Percentiles rank a stretch among this genome's conserved stretches.
Evolutionary conservation across 2,329 filamentous ascomycete genomes (phyloP).

Genomic region (Alternaria brassicicola): DNA sequence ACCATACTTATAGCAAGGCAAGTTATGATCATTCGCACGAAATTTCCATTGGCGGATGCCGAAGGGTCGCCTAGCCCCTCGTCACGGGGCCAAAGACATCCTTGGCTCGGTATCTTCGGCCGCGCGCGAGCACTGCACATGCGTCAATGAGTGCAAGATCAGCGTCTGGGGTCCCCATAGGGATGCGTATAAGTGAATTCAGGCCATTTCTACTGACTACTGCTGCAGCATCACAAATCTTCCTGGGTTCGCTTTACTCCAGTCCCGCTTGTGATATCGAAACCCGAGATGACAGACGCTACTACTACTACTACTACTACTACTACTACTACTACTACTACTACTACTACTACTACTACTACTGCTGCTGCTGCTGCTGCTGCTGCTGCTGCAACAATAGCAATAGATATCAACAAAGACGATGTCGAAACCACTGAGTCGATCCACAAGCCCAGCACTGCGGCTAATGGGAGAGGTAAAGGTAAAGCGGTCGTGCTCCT

Average conservation of each 20-base stretch:
- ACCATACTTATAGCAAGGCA: slow-evolving; percentile 10
- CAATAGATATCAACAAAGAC: slow-evolving; percentile 28
- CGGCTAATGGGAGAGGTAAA: slow-evolving; percentile 23
- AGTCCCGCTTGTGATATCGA: slow-evolving; percentile 19
- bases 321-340: too few relatives aligned
- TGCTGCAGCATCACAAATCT: not conserved
- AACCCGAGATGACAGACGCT: slow-evolving; percentile 10
- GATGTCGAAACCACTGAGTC: slow-evolving; percentile 35
- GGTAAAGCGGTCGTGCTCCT: slow-evolving; percentile 60
- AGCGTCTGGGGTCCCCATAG: slow-evolving; percentile 36
- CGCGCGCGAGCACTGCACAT: not conserved
- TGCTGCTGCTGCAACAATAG: not conserved
- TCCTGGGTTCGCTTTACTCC: not conserved
- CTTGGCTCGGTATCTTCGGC: slow-evolving; percentile 24
- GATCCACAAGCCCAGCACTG: slow-evolving; percentile 28
- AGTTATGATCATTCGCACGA: slow-evolving; percentile 1
- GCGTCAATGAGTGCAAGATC: slow-evolving; percentile 13
- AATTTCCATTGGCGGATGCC: not conserved
- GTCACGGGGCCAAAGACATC: not conserved
- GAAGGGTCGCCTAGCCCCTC: not conserved
- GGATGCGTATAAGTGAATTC: slow-evolving; percentile 22
- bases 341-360: too few relatives aligned
- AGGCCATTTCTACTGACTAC: slow-evolving; percentile 14
- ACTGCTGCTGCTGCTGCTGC: too few relatives aligned
- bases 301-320: not conserved